A percentile compares a stretch with the other conserved stretches of the same genome.
Conservation (phyloP, 768 basidiomycete species). For the Trametes cubensis region DNA sequence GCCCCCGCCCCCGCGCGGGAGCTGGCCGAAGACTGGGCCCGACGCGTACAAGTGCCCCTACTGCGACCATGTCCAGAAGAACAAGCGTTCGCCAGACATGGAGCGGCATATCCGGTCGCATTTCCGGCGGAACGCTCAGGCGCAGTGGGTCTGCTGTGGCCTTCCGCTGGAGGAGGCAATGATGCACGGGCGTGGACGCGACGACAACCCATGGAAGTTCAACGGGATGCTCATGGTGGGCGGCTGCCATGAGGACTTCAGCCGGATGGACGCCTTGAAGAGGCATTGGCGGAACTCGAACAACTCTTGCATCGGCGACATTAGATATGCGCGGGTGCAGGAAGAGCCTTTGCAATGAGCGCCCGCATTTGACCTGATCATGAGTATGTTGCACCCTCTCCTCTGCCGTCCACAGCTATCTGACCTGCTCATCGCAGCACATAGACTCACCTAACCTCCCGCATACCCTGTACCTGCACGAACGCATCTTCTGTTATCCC, state of each 20-base stretch:
- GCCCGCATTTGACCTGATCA: background rate
- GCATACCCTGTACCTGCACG: background rate
- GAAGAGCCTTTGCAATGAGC: slow-evolving; percentile 8
- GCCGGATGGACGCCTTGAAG: slow-evolving; percentile 44
- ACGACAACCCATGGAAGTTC: slow-evolving; percentile 27
- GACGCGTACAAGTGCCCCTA: slow-evolving; percentile 47
- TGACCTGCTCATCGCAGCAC: no score
- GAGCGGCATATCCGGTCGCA: slow-evolving; percentile 62
- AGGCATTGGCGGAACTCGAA: slow-evolving; percentile 34
- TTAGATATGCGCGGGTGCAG: slow-evolving; percentile 15
- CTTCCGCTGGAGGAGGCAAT: slow-evolving; percentile 33
- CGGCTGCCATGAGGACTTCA: slow-evolving; percentile 43
- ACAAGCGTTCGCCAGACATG: slow-evolving; percentile 59
- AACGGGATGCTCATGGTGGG: slow-evolving; percentile 38
- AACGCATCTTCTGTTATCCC: background rate
- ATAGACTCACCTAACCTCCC: background rate
- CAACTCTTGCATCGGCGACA: slow-evolving; percentile 16
- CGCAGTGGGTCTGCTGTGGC: slow-evolving; percentile 44
- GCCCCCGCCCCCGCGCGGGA: slow-evolving; percentile 23
- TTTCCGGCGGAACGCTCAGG: slow-evolving; percentile 32
- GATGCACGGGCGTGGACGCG: background rate
- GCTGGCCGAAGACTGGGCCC: slow-evolving; percentile 29
- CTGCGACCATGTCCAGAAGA: slow-evolving; percentile 51
- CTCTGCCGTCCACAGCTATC: no score
- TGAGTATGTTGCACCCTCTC: background rate